These are phyloP conservation scores for Botrytis byssoidea DNA, from an alignment of 2,329 filamentous ascomycete species.

Conservation along the genomic window DNA sequence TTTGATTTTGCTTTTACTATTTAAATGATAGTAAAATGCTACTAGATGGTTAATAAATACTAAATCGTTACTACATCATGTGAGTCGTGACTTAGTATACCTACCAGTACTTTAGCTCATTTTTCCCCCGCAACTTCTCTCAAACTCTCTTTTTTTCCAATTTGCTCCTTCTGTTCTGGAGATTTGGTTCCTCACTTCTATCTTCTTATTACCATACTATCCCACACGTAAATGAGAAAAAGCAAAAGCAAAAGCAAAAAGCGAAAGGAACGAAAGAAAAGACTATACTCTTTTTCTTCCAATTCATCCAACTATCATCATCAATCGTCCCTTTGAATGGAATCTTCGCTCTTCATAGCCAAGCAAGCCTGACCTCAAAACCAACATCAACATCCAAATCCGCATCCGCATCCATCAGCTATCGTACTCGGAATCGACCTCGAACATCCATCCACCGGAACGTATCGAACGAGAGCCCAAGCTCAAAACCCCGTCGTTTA, in stretches of 20 bases:
- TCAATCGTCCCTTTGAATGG: not conserved
- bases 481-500: slow-evolving; percentile 8
- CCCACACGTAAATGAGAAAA: not conserved
- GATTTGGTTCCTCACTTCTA: not conserved
- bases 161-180: not conserved
- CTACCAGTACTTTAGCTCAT: slow-evolving; percentile 5
- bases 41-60: not conserved
- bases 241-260: not conserved
- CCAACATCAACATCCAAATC: not conserved
- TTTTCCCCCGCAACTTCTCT: slow-evolving; percentile 14
- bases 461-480: not conserved
- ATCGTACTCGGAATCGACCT: not conserved
- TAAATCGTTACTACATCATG: slow-evolving; percentile 1
- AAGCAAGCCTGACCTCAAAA: not conserved
- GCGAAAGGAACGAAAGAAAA: not conserved
- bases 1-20: not conserved
- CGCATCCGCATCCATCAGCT: not conserved
- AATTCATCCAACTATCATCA: not conserved
- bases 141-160: not conserved
- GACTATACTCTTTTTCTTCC: not conserved
- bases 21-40: slow-evolving; percentile 4
- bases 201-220: not conserved
- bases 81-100: not conserved
- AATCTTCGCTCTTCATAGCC: not conserved
- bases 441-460: not conserved